Base-by-base conservation (phyloP, 2,329 filamentous ascomycete genomes). In the Hypoxylon sp. region DNA sequence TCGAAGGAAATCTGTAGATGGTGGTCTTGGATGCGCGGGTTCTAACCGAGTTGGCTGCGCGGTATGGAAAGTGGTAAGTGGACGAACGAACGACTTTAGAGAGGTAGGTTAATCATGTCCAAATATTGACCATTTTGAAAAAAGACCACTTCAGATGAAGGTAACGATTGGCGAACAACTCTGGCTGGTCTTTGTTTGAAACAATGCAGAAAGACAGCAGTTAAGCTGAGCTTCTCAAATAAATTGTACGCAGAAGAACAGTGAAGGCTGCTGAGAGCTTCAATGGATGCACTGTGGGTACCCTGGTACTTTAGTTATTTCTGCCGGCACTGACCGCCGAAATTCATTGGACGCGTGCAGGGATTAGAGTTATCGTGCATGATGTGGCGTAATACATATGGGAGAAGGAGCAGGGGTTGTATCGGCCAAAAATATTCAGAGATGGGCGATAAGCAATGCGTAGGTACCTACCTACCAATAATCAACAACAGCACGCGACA, bases 401-500 rank as follows among this genome's bases (percentile, higher is more conserved):
- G 7, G 21, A 32, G 17, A 47, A 47, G 32, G n/a, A 31, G 29
- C 57, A 66, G 44, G 63, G 48, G 50, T 52, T 39, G 6, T n/a
- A 39, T 27, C 15, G 24, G 24, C 19, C n/a, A 32, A 31, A 50
- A 51, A 55, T 55, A 59, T 53, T 39, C 42, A 31, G 51, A 52
- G 27, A 35, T 61, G 29, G 21, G 27, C 46, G 58, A 50, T 47
- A 11, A 44, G 57, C 17, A 55, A 7, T n/a, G 11, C 10, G 11
- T 32, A 46, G 24, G 19, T 55, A 54, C 35, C 44, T 53, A 54
- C 48, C 55, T 19, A 50, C 15, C 48, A 48, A 52, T 48, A 24
- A 66, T 63, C 67, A 66, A 61, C 60, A 65, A 57, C 35, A 51
- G 57, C 65, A 75, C 73, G 73, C 74, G 72, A 73, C 73, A 59